Base-by-base conservation (phyloP, 2,329 filamentous ascomycete species). In the Talaromyces sp. region DNA sequence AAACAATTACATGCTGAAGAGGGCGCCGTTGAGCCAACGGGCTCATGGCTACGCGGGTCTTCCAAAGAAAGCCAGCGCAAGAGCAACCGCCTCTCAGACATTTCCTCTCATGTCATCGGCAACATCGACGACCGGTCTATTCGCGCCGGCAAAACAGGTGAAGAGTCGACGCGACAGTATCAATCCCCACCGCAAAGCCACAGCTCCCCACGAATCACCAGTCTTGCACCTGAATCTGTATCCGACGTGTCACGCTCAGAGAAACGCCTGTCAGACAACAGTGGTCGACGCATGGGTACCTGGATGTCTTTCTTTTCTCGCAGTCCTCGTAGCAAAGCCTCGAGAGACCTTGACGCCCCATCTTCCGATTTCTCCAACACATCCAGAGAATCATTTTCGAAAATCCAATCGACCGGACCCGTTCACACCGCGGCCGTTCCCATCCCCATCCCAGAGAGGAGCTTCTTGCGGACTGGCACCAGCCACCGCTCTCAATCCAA, bases 351-450 rank as follows among this genome's bases (percentile, higher is more conserved):
- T 51, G 78, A 76, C 62, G 77, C 77, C 75, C 80, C 70, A 2
- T 83, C 88, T 3, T 89, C 90, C 0, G 92, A 92, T n/a, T 94
- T 96, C 71, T 92, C 91, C 4, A 96, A 96, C 69, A 90, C 91
- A 0, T 96, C 92, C 1, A 85, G 92, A 64, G 92, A 96, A 69
- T 95, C 92, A 17, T 93, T 96, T 77, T 81, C 82, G 63, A 81
- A 79, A 64, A 79, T 86, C 60, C 77, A 80, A 54, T 80, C 83
- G 59, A 72, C 81, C 26, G 66, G 41, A 6, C 65, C 71, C 12
- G 9, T 4, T 52, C 32, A 55, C 29, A 65, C 72, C 19, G 71
- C 75, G 3, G 67, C 73, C 11, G 67, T 74, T 29, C 70, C 74
- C 9, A 68, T 74, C 26, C 70, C 74, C 12, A 68, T 74, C 32